These are phyloP conservation scores for Fusarium sp. DNA, from an alignment of 2,329 filamentous ascomycete genomes.

Conservation along the genomic window DNA sequence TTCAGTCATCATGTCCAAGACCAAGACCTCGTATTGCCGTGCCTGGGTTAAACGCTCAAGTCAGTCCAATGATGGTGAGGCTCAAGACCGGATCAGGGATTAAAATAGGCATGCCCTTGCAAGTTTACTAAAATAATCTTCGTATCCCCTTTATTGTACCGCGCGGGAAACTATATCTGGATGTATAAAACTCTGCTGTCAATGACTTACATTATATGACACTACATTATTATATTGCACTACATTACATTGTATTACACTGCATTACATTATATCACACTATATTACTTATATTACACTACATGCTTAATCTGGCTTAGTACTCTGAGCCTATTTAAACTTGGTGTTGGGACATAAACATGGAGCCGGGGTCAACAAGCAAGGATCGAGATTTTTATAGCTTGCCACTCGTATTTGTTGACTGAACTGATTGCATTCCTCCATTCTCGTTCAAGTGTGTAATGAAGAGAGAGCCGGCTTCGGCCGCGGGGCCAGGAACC, in stretches of 20 bases:
- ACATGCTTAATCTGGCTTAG: background rate
- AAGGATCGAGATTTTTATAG: background rate
- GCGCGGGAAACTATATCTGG: background rate
- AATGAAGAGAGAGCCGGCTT: constrained; percentile 4
- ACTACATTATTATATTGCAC: too few relatives aligned
- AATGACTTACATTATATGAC: too few relatives aligned
- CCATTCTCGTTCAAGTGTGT: too few relatives aligned
- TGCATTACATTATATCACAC: too few relatives aligned
- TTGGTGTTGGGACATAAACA: constrained; percentile 1
- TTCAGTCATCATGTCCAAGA: background rate
- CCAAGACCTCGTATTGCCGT: constrained; percentile 28
- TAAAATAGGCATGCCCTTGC: background rate
- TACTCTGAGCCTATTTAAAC: too few relatives aligned
- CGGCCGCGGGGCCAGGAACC: constrained; percentile 18
- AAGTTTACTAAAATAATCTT: background rate
- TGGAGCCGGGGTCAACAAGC: background rate
- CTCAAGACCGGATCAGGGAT: constrained; percentile 28
- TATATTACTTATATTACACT: too few relatives aligned
- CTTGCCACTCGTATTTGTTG: too few relatives aligned
- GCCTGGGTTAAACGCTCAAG: constrained; percentile 10
- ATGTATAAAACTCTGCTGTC: background rate
- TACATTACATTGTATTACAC: too few relatives aligned
- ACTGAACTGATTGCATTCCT: too few relatives aligned
- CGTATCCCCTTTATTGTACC: background rate
- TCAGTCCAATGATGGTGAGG: constrained; percentile 25